phyloP scores from a whole-genome alignment of 805 yeast species.

The Myxozyma neotropica region DNA sequence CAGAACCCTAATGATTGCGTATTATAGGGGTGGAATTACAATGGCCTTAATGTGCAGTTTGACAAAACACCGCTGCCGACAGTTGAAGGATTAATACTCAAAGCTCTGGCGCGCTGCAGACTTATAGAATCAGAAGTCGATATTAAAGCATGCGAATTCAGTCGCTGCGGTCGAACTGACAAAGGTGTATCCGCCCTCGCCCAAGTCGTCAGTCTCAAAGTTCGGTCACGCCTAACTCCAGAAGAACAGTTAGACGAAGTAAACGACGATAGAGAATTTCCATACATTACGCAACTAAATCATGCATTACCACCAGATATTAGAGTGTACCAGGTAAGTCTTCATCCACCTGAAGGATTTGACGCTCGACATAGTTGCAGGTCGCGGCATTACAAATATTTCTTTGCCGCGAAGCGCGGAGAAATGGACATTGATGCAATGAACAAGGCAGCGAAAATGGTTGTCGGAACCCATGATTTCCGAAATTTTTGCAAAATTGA shows the following conservation, averaged over 20 bases:
- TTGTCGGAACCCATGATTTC: slow-evolving; percentile 82
- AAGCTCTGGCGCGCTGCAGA: slow-evolving; percentile 68
- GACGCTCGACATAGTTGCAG: slow-evolving; percentile 92
- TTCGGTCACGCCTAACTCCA: slow-evolving; percentile 63
- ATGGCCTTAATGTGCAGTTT: slow-evolving; percentile 79
- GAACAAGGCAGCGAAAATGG: slow-evolving; percentile 64
- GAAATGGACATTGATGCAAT: slow-evolving; percentile 63
- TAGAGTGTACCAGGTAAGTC: slow-evolving; percentile 74
- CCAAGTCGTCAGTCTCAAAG: slow-evolving; percentile 80
- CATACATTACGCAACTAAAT: slow-evolving; percentile 75
- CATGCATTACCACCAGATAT: slow-evolving; percentile 79
- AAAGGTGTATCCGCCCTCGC: slow-evolving; percentile 97
- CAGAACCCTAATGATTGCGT: background rate
- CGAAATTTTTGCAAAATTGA: slow-evolving; percentile 93
- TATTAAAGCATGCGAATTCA: slow-evolving; percentile 67
- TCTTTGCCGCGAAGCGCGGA: slow-evolving; percentile 51
- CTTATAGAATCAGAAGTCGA: slow-evolving; percentile 56
- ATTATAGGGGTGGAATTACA: slow-evolving; percentile 84
- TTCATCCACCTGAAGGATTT: slow-evolving; percentile 79
- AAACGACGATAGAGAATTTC: slow-evolving; percentile 69
- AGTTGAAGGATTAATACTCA: slow-evolving; percentile 73
- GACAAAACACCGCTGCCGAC: slow-evolving; percentile 81
- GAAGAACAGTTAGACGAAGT: slow-evolving; percentile 63
- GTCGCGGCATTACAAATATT: slow-evolving; percentile 83
- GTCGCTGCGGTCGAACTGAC: slow-evolving; percentile 94